These are phyloP conservation scores for Annulohypoxylon stygium DNA, from an alignment of 495 filamentous ascomycete species.

Conservation along the genomic window DNA sequence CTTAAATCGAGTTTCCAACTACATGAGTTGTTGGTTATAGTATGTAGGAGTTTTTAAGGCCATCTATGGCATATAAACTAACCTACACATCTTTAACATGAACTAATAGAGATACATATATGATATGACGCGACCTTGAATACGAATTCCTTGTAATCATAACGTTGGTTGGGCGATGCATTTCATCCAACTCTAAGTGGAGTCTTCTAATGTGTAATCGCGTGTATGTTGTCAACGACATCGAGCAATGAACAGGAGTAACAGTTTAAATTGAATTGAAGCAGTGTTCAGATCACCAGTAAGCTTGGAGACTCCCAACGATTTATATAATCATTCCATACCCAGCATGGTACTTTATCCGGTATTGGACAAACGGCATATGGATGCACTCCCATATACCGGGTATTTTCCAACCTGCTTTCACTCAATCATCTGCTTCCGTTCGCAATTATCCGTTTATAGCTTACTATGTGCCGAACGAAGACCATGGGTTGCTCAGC, in stretches of 20 bases:
- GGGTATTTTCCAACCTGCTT: constrained; percentile 17
- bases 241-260: background rate
- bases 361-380: background rate
- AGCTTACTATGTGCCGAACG: constrained; percentile 23
- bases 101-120: no score
- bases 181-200: no score
- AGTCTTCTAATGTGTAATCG: no score
- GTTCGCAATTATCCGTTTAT: constrained; percentile 24
- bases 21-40: no score
- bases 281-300: background rate
- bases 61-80: no score
- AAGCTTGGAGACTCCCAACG: background rate
- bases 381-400: constrained; percentile 18
- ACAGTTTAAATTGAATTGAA: background rate
- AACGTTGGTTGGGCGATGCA: no score
- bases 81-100: no score
- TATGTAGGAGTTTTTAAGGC: no score
- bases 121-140: no score
- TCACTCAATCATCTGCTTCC: background rate
- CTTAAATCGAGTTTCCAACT: no score
- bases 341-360: constrained; percentile 18
- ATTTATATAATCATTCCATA: background rate
- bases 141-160: no score
- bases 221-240: no score
- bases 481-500: constrained; percentile 21